A percentile compares a stretch with the other conserved stretches of the same genome.
Conservation (phyloP, 2,329 filamentous ascomycete species). For the Hymenoscyphus salicellus region DNA sequence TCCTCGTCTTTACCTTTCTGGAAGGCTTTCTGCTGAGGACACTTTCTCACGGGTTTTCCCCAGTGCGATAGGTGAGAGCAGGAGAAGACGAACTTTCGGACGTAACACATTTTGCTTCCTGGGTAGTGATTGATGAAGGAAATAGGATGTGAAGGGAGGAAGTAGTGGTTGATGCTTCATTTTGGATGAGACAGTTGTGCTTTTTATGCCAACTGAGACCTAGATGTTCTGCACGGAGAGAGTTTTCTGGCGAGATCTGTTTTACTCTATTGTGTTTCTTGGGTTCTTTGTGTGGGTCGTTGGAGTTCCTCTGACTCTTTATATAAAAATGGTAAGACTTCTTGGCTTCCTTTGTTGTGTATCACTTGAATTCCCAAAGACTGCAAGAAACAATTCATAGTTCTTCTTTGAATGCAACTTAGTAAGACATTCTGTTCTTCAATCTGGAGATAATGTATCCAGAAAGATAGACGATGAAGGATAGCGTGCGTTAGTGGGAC, state of each 20-base stretch:
- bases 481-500: no score
- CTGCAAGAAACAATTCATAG: neutral
- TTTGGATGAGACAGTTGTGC: neutral
- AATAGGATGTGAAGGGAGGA: neutral
- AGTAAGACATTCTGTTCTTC: neutral
- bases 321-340: neutral
- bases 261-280: constrained; percentile 1
- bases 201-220: neutral
- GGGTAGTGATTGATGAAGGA: neutral
- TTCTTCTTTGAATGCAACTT: neutral
- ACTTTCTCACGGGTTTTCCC: constrained; percentile 13
- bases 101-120: constrained; percentile 18
- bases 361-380: neutral
- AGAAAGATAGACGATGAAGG: no score
- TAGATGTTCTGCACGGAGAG: neutral
- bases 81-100: constrained; percentile 14
- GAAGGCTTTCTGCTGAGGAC: constrained; percentile 13
- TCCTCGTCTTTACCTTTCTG: neutral
- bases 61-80: constrained; percentile 18
- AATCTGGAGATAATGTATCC: no score
- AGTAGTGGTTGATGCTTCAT: neutral
- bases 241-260: neutral
- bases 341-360: neutral
- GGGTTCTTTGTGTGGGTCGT: neutral
- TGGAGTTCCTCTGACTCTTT: neutral